phyloP scores from a whole-genome alignment of 768 basidiomycete genomes.

The Lactarius evosmus region DNA sequence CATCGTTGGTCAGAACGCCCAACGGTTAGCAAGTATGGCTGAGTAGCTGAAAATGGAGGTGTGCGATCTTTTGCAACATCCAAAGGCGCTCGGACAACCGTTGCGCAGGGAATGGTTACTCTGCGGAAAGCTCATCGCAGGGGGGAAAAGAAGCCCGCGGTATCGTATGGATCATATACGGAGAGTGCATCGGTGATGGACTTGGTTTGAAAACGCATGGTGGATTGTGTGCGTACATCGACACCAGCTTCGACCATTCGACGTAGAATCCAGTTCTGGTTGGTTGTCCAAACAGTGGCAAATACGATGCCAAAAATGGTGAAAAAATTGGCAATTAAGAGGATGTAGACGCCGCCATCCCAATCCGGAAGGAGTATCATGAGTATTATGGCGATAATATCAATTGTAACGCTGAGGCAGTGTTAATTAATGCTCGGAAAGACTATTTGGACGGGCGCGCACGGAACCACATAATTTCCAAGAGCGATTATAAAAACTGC shows the following conservation, averaged over 20 bases:
- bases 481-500: conserved; percentile 25
- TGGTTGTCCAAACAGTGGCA: conserved; percentile 28
- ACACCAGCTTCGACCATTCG: conserved; percentile 23
- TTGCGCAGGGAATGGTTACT: neutral
- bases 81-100: neutral
- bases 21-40: neutral
- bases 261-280: conserved; percentile 27
- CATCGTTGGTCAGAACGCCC: neutral
- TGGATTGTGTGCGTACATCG: conserved; percentile 18
- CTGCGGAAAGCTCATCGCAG: neutral
- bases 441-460: neutral
- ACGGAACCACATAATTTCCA: conserved; percentile 28
- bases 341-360: conserved; percentile 19
- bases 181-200: conserved; percentile 5
- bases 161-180: conserved; percentile 13
- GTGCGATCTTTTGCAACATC: neutral
- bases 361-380: conserved; percentile 20
- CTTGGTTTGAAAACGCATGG: conserved; percentile 24
- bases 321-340: conserved; percentile 25
- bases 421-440: conserved; percentile 3
- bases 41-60: neutral
- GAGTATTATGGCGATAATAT: conserved; percentile 20
- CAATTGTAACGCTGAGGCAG: conserved; percentile 17
- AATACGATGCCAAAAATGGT: conserved; percentile 28
- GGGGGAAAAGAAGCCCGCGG: neutral